Conservation (phyloP, 2,329 filamentous ascomycete species). For the Scopulariopsis brevicaulis region DNA sequence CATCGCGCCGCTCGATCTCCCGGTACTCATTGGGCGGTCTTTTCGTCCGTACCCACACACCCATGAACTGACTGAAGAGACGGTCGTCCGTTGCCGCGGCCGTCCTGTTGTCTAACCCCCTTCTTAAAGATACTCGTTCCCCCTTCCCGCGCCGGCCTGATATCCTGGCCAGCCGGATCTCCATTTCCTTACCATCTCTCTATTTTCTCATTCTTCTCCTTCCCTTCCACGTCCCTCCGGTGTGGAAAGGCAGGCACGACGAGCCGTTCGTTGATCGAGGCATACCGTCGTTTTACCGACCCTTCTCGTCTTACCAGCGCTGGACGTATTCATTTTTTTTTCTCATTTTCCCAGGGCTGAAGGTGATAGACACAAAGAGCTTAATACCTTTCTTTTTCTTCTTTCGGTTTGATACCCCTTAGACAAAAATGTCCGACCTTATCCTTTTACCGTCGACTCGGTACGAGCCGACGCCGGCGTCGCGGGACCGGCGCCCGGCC, state of each 20-base stretch:
- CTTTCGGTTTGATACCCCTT: conserved; percentile 1
- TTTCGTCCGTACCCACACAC: background rate
- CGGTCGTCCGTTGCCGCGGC: no score
- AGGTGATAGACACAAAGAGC: background rate
- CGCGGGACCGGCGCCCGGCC: conserved; percentile 41
- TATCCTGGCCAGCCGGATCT: conserved; percentile 2
- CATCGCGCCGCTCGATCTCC: background rate
- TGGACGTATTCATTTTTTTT: conserved; percentile 8
- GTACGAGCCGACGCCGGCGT: conserved; percentile 31
- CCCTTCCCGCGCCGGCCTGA: background rate
- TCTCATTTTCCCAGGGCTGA: background rate
- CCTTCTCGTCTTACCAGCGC: conserved; percentile 12
- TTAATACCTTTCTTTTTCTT: background rate
- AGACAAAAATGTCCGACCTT: conserved; percentile 34
- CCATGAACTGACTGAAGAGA: background rate
- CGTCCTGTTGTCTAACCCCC: background rate
- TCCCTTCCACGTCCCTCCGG: conserved; percentile 13
- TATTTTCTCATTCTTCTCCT: conserved; percentile 15
- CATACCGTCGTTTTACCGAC: conserved; percentile 15
- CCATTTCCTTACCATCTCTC: conserved; percentile 9
- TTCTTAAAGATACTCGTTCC: background rate
- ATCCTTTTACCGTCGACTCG: conserved; percentile 19
- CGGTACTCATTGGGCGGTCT: background rate
- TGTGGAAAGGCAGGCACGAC: background rate
- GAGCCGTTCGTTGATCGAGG: conserved; percentile 1